phyloP scores from a whole-genome alignment of 192 early-diverging fungal genomes.

The Cladochytrium replicatum region DNA sequence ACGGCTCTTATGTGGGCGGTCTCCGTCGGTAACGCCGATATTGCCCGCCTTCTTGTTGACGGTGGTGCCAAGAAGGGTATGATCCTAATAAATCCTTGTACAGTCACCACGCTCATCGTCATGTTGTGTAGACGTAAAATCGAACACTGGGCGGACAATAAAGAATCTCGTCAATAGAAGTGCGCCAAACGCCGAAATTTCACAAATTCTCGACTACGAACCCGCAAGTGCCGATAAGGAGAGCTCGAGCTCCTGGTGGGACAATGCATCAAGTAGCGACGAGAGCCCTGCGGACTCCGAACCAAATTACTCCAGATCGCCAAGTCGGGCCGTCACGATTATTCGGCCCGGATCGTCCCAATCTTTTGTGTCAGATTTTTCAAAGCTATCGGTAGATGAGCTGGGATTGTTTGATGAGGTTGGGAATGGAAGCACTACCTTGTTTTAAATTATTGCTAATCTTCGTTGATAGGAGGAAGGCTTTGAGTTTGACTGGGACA shows the following conservation, averaged over 20 bases:
- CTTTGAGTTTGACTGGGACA: conserved; percentile 62
- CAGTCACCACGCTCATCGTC: too few species aligned
- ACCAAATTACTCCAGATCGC: neutral
- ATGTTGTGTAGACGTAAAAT: conserved; percentile 8
- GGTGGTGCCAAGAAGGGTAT: conserved; percentile 61
- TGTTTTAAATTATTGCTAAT: too few species aligned
- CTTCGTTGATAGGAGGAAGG: neutral
- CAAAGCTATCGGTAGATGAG: neutral
- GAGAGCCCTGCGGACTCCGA: neutral
- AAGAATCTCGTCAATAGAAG: conserved; percentile 12
- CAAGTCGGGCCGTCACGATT: neutral
- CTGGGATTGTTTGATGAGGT: neutral
- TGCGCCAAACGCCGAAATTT: neutral
- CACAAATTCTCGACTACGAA: conserved; percentile 9
- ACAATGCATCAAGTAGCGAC: conserved; percentile 8
- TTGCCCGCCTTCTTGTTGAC: conserved; percentile 66
- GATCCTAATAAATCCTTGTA: too few species aligned
- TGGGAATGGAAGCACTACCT: neutral
- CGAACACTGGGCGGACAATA: conserved; percentile 17
- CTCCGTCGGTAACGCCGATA: conserved; percentile 68
- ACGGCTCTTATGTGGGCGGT: conserved; percentile 90
- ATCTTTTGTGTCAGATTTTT: neutral
- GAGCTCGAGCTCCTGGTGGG: neutral
- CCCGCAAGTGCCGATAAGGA: neutral
- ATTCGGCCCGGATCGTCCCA: neutral